These are phyloP conservation scores for Pythium utonaiense DNA, from an alignment of 352 stramenopile species.

Conservation along the genomic window DNA sequence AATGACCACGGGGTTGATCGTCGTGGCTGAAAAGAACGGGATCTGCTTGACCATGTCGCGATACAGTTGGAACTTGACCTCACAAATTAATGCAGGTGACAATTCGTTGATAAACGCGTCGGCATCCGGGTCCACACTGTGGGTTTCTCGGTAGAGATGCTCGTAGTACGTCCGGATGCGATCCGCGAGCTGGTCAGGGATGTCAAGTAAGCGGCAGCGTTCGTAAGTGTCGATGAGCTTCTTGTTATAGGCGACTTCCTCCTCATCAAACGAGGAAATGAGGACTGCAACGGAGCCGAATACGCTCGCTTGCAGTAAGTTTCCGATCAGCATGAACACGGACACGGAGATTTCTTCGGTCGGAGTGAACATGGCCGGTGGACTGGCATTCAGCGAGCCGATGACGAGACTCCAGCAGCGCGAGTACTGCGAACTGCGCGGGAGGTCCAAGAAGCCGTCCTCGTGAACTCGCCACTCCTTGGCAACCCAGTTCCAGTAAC, in stretches of 20 bases:
- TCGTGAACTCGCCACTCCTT: constrained; percentile 38
- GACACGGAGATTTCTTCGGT: constrained; percentile 53
- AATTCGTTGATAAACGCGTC: constrained; percentile 78
- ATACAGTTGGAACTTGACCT: constrained; percentile 76
- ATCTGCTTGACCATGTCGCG: constrained; percentile 76
- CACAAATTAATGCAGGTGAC: constrained; percentile 60
- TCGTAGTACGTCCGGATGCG: constrained; percentile 69
- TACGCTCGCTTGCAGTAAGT: constrained; percentile 63
- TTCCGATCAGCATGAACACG: constrained; percentile 70
- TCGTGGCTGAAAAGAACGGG: constrained; percentile 58
- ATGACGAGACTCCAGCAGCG: constrained; percentile 55
- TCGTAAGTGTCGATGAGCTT: constrained; percentile 66
- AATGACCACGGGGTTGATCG: constrained; percentile 56
- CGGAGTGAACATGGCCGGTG: constrained; percentile 46
- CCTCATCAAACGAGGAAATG: constrained; percentile 67
- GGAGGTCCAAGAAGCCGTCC: constrained; percentile 22
- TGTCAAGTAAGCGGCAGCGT: constrained; percentile 60
- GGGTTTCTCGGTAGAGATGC: constrained; percentile 65
- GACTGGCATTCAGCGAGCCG: constrained; percentile 60
- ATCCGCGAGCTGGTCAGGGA: constrained; percentile 42
- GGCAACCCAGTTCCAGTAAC: constrained; percentile 63
- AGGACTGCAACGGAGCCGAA: constrained; percentile 62
- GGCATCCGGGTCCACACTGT: constrained; percentile 54
- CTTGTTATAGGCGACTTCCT: constrained; percentile 64
- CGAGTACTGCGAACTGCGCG: constrained; percentile 37